Conservation (phyloP, 192 early-diverging fungal genomes). For the Backusella australiensis region DNA sequence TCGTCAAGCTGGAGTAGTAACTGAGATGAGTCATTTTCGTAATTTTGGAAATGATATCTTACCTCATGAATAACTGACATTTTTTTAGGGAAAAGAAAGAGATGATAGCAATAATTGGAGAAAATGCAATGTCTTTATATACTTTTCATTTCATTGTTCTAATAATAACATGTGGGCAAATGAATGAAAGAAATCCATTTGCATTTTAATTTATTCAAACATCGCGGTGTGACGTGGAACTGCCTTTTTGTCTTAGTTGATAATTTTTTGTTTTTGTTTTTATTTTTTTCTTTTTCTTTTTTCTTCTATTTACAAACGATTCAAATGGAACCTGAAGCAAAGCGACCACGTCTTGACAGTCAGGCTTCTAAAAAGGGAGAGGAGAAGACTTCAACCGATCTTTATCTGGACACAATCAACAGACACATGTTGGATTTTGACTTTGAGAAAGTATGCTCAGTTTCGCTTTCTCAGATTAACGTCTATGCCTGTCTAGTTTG, state of each 20-base stretch:
- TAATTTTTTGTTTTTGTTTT: neutral
- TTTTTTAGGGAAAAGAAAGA: neutral
- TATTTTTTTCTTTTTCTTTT: neutral
- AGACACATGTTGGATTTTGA: slow-evolving; percentile 93
- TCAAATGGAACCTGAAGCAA: slow-evolving; percentile 16
- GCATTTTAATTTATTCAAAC: neutral
- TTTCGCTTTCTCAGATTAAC: slow-evolving; percentile 90
- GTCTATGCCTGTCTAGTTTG: slow-evolving; percentile 97
- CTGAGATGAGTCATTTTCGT: neutral
- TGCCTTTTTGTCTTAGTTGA: neutral
- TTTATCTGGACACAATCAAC: slow-evolving; percentile 86
- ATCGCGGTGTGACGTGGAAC: neutral
- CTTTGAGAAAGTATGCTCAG: slow-evolving; percentile 96
- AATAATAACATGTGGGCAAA: neutral
- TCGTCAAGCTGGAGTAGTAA: neutral
- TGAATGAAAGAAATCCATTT: neutral
- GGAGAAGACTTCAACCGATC: slow-evolving; percentile 37
- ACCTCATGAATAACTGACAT: neutral
- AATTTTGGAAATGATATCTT: neutral
- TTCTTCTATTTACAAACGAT: neutral
- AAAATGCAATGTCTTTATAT: neutral
- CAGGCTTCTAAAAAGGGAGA: neutral
- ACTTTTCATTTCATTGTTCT: neutral
- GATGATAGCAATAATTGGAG: neutral
- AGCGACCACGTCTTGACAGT: slow-evolving; percentile 10